Evolutionary conservation across 805 yeast species (phyloP).

Genomic region (Ogataea glucozyma): DNA sequence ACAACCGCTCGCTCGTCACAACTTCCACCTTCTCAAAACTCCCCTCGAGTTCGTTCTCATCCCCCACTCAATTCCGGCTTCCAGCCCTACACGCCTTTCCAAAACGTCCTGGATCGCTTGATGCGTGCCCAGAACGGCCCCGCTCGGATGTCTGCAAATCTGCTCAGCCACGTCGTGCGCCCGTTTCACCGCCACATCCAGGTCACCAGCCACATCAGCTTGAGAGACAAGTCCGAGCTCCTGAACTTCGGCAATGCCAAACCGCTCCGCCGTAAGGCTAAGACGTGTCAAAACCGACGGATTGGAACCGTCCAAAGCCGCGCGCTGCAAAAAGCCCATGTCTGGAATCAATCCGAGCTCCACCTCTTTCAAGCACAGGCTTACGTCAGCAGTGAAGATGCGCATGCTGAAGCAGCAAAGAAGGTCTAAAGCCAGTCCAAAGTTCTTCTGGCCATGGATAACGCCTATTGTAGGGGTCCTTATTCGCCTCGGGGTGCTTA

Average conservation of each 20-base stretch:
- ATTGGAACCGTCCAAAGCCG: constrained; percentile 55
- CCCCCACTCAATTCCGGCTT: constrained; percentile 52
- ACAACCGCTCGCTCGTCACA: no score
- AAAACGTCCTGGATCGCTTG: constrained; percentile 46
- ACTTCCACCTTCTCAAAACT: no score
- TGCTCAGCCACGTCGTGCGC: constrained; percentile 51
- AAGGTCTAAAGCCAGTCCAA: constrained; percentile 72
- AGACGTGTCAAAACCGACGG: constrained; percentile 58
- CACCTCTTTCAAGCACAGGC: constrained; percentile 65
- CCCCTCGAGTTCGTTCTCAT: constrained; percentile 33
- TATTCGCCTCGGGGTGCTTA: constrained; percentile 49
- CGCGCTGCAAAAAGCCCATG: constrained; percentile 72
- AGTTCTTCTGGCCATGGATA: constrained; percentile 57
- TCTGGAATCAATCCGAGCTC: constrained; percentile 77
- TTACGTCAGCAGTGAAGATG: constrained; percentile 51
- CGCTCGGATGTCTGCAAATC: constrained; percentile 49
- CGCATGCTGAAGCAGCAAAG: constrained; percentile 60
- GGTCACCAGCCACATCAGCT: constrained; percentile 42
- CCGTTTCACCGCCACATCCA: constrained; percentile 47
- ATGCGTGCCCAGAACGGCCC: constrained; percentile 70
- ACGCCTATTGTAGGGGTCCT: constrained; percentile 65
- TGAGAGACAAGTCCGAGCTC: constrained; percentile 54
- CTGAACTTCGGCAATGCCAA: constrained; percentile 55
- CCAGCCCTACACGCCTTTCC: constrained; percentile 35
- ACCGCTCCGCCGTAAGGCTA: constrained; percentile 61